phyloP scores from a whole-genome alignment of 116 monocot genomes.

The Dioscorea cayenensis region DNA sequence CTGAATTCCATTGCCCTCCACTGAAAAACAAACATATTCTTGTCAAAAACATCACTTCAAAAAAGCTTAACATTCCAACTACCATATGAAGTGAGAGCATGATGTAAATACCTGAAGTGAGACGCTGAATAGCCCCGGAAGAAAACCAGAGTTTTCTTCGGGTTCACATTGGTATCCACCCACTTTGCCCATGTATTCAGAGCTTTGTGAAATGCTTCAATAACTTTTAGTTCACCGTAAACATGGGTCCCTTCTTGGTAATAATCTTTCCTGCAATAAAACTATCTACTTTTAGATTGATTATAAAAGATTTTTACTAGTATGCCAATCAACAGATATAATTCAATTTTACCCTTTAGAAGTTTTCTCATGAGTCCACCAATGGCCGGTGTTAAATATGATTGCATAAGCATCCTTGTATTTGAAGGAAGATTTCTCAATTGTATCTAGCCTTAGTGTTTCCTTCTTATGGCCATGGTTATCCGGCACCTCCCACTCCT shows the following conservation, averaged over 20 bases:
- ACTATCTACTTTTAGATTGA: not conserved
- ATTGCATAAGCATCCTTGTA: constrained; percentile 78
- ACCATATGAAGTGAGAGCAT: not conserved
- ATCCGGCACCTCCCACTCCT: constrained; percentile 79
- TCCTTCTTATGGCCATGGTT: constrained; percentile 63
- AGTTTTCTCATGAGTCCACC: constrained; percentile 99
- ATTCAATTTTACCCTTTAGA: constrained; percentile 62
- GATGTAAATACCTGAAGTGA: constrained; percentile 60
- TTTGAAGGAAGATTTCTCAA: constrained; percentile 63
- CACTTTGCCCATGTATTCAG: constrained; percentile 87
- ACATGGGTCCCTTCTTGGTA: constrained; percentile 86
- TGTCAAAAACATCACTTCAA: not conserved
- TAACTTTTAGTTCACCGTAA: constrained; percentile 66
- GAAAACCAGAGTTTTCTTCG: constrained; percentile 57
- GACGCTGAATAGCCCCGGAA: constrained; percentile 89
- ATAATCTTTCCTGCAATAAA: constrained; percentile 70
- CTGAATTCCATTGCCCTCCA: constrained; percentile 93
- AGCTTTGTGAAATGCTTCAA: constrained; percentile 83
- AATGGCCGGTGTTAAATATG: constrained; percentile 92
- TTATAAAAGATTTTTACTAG: not conserved
- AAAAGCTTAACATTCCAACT: no score
- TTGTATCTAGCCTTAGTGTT: constrained; percentile 77
- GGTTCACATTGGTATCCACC: constrained; percentile 74
- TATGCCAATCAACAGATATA: not conserved
- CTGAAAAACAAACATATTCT: constrained; percentile 16